Base-by-base conservation (phyloP, 805 yeast species). In the Candida peoriensis region DNA sequence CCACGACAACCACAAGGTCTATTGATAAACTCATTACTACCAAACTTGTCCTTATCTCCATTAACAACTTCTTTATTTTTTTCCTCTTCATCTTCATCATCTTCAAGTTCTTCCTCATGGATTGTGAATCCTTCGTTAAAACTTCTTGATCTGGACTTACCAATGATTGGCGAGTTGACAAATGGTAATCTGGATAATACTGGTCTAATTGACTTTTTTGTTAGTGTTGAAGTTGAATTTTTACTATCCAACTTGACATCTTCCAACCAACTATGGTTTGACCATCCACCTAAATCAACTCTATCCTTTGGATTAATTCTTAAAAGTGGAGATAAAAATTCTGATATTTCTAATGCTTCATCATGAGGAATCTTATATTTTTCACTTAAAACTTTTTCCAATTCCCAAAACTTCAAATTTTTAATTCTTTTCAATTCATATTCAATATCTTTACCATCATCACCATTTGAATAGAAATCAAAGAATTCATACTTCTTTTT, bases 341-440 rank as follows among this genome's bases (percentile, higher is more conserved):
- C 72, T 5, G 68, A 47, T 13, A 74, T 54, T 24, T 70, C 63
- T 23, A 42, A 38, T 7, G 90, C 80, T 30, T 76, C 78, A 8
- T 64, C 59, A 24, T 66, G 67, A 19, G 73, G 60, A 52, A 79
- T 74, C 39, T 77, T 77, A 55, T 86, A 86, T 61, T 87, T 87
- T 46, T 86, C 88, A 32, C 64, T 63, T 30, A 86, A 63, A 3
- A 87, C 95, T 37, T 72, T 76, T 35, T 67, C 64, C 44, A 87
- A 66, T 3, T 78, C 73, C 95, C 96, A 87, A 22, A 78, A 86
- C 56, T 81, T 81, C 39, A 87, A 64, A 52, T 74, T 77, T 35
- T 70, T 69, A 38, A 86, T 86, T 45, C 78, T 70, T 38, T 78
- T 70, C 44, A 86, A n/a, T 24, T 36, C 28, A 25, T 34, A 21